Conservation (phyloP, 176 grass and related monocot genomes). For the Rhynchospora tenuis region DNA sequence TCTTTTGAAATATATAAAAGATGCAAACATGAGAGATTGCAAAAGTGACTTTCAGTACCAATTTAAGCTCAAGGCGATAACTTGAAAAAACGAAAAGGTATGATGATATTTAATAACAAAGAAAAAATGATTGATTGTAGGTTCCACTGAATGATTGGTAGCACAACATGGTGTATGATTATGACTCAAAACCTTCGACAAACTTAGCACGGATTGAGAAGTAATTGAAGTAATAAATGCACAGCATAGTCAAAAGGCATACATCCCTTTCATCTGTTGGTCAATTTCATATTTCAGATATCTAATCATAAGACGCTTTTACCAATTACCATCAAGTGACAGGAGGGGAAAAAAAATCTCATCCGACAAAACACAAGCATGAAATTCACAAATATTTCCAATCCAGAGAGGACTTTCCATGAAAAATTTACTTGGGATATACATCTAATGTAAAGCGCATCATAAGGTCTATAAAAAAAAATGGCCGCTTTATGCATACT, state of each 20-base stretch:
- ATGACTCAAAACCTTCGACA: constrained; percentile 10
- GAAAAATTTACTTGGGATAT: background rate
- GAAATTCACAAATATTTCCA: background rate
- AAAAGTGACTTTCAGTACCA: background rate
- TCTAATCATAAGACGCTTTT: background rate
- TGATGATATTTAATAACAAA: constrained; percentile 1
- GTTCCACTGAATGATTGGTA: constrained; percentile 15
- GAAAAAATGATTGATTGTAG: constrained; percentile 14
- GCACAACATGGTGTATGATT: constrained; percentile 9
- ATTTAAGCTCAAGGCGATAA: background rate
- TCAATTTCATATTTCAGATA: constrained; percentile 14
- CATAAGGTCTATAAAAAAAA: background rate
- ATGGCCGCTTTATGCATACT: too few species aligned
- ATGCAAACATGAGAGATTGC: background rate
- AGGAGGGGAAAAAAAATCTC: background rate
- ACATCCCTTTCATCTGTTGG: background rate
- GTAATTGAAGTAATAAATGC: constrained; percentile 17
- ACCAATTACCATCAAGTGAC: background rate
- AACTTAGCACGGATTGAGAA: background rate
- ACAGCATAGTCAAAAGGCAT: background rate
- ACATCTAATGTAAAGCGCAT: background rate
- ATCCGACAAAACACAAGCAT: background rate
- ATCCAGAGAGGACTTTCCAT: background rate
- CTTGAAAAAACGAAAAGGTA: background rate
- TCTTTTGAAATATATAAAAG: background rate